Percentiles rank a stretch among this genome's conserved stretches.
phyloP scores from a whole-genome alignment of 2,329 filamentous ascomycete genomes.

The Verticillium longisporum region DNA sequence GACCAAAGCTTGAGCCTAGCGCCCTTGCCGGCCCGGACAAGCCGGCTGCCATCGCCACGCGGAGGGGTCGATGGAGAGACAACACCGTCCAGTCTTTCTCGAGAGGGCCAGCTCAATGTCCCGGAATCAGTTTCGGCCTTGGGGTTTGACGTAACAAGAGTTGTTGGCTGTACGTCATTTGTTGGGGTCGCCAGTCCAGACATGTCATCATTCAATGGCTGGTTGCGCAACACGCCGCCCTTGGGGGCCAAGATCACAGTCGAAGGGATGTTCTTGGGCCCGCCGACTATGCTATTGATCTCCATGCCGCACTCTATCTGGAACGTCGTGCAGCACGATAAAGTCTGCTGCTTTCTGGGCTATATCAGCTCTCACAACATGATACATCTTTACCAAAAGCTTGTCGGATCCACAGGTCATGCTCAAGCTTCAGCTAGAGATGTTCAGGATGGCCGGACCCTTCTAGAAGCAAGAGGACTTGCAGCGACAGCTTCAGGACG shows the following conservation, averaged over 20 bases:
- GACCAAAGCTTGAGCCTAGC: slow-evolving; percentile 46
- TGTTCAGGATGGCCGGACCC: slow-evolving; percentile 49
- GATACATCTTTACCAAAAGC: slow-evolving; percentile 54
- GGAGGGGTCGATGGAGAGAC: slow-evolving; percentile 8
- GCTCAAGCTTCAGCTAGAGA: slow-evolving; percentile 42
- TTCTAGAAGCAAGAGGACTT: slow-evolving; percentile 45
- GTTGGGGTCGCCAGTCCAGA: slow-evolving; percentile 59
- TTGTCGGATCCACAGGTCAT: slow-evolving; percentile 41
- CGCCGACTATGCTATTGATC: slow-evolving; percentile 58
- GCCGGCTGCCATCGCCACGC: slow-evolving; percentile 22
- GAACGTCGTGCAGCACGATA: slow-evolving; percentile 59
- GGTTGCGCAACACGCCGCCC: slow-evolving; percentile 53
- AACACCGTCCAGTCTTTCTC: slow-evolving; percentile 13
- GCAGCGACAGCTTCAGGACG: slow-evolving; percentile 27
- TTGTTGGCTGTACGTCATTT: slow-evolving; percentile 62
- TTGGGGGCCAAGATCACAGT: slow-evolving; percentile 53
- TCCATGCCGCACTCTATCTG: slow-evolving; percentile 59
- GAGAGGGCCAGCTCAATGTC: slow-evolving; percentile 36
- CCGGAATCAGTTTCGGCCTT: slow-evolving; percentile 45
- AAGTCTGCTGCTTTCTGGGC: slow-evolving; percentile 59
- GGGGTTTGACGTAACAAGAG: slow-evolving; percentile 54
- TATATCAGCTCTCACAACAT: slow-evolving; percentile 63
- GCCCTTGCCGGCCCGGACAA: slow-evolving; percentile 29
- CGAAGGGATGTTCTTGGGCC: slow-evolving; percentile 62
- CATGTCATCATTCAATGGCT: slow-evolving; percentile 60